Evolutionary conservation across 495 filamentous ascomycete species (phyloP), one percentile per base, ranked within the genome.

Genomic region (Penicillium samsonianum): DNA sequence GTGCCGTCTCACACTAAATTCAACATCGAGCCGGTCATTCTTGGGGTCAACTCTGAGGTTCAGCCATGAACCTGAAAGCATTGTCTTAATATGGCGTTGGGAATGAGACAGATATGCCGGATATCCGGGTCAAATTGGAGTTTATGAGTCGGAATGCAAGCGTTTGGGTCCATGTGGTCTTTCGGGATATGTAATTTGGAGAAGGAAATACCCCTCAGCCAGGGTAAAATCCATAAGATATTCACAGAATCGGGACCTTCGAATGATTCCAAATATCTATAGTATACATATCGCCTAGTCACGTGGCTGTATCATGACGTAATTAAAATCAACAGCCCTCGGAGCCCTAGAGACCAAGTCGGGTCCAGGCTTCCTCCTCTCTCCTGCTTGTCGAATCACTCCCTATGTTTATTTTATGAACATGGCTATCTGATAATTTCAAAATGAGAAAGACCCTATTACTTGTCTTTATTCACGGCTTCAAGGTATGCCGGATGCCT

Each of bases 381-480:
- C 37, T 6, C 20, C 35, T 7, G n/a, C 50, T 53, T 31, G 23
- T 11, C 17, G 10, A 42, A 42, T 20, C 20, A 25, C 28, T 55
- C n/a, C 23, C 31, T 8, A 37, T 25, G 23, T 7, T 28, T 41
- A 23, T 17, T 30, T 17, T 41, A 54, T 51, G 46, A 55, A 19
- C n/a, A 43, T 52, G 47, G 19, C 35, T 17, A 16, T n/a, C 16
- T 43, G 22, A 19, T 23, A 7, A 22, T 4, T 4, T 23, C 19
- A 72, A 55, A 41, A 96, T 91, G 88, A 91, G 87, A 76, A 96
- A 92, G 72, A 96, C 90, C 60, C 76, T 98, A 30, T 75, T 98
- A 11, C 75, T 98, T 50, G 90, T 89, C 67, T 98, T 96, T 74
- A 92, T 98, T 49, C 94, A 98, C 72, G 94, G 94, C 50, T 98